Percentiles rank a stretch among this genome's conserved stretches.
phyloP scores from a whole-genome alignment of 306 rosid species.

The Rosa persica region DNA sequence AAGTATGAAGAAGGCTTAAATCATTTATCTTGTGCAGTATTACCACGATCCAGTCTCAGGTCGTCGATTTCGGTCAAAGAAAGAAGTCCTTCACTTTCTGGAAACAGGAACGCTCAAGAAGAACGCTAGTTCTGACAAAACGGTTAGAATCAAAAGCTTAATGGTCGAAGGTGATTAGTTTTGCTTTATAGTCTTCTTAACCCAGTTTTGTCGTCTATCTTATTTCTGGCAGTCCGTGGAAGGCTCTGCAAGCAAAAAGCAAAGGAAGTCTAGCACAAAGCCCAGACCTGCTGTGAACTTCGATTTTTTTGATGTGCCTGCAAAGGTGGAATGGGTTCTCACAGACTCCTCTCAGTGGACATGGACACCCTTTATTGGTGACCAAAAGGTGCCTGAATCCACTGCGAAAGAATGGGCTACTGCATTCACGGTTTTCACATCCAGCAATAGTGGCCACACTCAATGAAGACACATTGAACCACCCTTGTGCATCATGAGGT shows the following conservation, averaged over 20 bases:
- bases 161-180: conserved; percentile 2
- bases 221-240: conserved; percentile 24
- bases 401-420: conserved; percentile 43
- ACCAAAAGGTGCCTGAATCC: conserved; percentile 35
- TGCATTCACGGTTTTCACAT: conserved; percentile 36
- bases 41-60: conserved; percentile 47
- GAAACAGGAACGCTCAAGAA: conserved; percentile 47
- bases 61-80: conserved; percentile 55
- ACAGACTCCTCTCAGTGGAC: conserved; percentile 35
- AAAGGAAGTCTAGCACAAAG: conserved; percentile 30
- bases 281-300: conserved; percentile 30
- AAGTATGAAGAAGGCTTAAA: conserved; percentile 11
- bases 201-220: not conserved
- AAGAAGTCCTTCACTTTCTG: conserved; percentile 52
- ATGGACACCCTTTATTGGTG: conserved; percentile 49
- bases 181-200: conserved; percentile 1
- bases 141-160: conserved; percentile 18
- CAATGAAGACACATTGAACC: conserved; percentile 5
- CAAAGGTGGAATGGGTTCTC: conserved; percentile 57
- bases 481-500: conserved; percentile 6
- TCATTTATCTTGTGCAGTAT: conserved; percentile 43
- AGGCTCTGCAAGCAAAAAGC: conserved; percentile 31
- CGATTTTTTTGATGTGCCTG: conserved; percentile 44
- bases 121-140: conserved; percentile 14
- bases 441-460: conserved; percentile 21